Evolutionary conservation across 108 stramenopile genomes (phyloP).

Genomic region (Nitzschia sp.): DNA sequence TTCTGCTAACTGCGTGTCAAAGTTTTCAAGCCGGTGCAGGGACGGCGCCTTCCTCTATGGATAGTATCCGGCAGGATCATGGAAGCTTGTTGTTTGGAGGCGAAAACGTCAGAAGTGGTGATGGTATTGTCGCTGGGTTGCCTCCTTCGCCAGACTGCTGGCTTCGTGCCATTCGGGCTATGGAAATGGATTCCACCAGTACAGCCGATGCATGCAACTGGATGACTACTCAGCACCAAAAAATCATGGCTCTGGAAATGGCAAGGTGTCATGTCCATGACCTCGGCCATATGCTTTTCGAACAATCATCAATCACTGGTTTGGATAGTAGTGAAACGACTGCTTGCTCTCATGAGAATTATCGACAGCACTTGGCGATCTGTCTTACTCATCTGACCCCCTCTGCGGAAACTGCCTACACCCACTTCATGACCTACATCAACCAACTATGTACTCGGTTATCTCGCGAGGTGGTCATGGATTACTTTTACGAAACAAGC

Average conservation of each 20-base stretch:
- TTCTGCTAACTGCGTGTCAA: no score
- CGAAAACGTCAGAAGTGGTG: neutral
- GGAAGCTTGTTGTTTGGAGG: no score
- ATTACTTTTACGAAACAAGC: constrained; percentile 22
- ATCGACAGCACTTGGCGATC: constrained; percentile 1
- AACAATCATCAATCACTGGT: constrained; percentile 1
- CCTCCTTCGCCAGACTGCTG: constrained; percentile 40
- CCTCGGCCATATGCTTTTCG: constrained; percentile 21
- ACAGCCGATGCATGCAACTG: constrained; percentile 17
- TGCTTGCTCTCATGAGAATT: neutral
- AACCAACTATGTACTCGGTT: constrained; percentile 39
- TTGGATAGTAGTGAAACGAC: neutral
- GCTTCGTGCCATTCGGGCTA: constrained; percentile 24
- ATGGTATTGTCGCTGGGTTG: neutral
- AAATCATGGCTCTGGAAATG: constrained; percentile 38
- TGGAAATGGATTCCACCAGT: constrained; percentile 20
- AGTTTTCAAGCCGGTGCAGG: no score
- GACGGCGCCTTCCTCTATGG: no score
- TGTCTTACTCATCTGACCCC: constrained; percentile 33
- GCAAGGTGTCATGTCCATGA: constrained; percentile 38
- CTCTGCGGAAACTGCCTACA: constrained; percentile 29
- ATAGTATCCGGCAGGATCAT: no score
- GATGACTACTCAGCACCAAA: constrained; percentile 34
- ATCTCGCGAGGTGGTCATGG: constrained; percentile 25
- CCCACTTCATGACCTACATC: constrained; percentile 40